Percentiles rank a stretch among this genome's conserved stretches.
Evolutionary conservation across 2,329 filamentous ascomycete species (phyloP).

Genomic region (Phaeoacremonium minimum): DNA sequence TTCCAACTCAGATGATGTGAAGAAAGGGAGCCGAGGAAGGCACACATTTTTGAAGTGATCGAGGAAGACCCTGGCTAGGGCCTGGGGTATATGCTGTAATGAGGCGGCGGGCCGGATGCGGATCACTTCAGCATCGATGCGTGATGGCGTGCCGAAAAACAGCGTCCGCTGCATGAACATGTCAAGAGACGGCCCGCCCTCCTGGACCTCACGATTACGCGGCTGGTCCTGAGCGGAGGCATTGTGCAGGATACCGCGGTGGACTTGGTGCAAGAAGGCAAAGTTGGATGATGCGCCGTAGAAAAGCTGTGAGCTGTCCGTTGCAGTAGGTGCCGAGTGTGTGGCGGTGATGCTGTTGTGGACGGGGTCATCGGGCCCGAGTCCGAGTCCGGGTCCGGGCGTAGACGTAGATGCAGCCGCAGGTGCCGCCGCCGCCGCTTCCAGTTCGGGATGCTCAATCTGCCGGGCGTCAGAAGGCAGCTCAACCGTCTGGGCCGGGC

Average conservation of each 20-base stretch:
- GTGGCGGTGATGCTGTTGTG: conserved; percentile 15
- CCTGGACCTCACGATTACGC: conserved; percentile 12
- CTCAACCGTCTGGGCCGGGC: not conserved
- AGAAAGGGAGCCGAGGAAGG: conserved; percentile 13
- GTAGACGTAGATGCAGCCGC: not conserved
- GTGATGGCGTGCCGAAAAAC: conserved; percentile 21
- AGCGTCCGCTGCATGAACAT: conserved; percentile 22
- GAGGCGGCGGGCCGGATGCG: conserved; percentile 3
- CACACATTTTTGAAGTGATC: conserved; percentile 10
- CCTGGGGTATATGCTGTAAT: conserved; percentile 8
- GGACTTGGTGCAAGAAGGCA: conserved; percentile 23
- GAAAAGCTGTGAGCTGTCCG: conserved; percentile 19
- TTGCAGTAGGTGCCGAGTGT: conserved; percentile 12
- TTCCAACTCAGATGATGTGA: conserved; percentile 13
- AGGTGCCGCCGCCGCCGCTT: conserved; percentile 10
- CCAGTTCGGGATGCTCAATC: conserved; percentile 4
- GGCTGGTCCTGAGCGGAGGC: conserved; percentile 7
- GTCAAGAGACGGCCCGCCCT: conserved; percentile 19
- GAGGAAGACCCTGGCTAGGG: conserved; percentile 12
- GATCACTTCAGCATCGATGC: conserved; percentile 9
- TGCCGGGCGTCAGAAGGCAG: not conserved
- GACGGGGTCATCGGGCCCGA: conserved; percentile 15
- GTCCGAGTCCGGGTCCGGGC: conserved; percentile 3
- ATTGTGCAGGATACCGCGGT: conserved; percentile 16
- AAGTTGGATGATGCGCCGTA: conserved; percentile 22